Percentiles rank a stretch among this genome's conserved stretches.
These are phyloP conservation scores for Gynochthodes officinalis DNA, from an alignment of 257 asterid genomes.

Conservation along the genomic window DNA sequence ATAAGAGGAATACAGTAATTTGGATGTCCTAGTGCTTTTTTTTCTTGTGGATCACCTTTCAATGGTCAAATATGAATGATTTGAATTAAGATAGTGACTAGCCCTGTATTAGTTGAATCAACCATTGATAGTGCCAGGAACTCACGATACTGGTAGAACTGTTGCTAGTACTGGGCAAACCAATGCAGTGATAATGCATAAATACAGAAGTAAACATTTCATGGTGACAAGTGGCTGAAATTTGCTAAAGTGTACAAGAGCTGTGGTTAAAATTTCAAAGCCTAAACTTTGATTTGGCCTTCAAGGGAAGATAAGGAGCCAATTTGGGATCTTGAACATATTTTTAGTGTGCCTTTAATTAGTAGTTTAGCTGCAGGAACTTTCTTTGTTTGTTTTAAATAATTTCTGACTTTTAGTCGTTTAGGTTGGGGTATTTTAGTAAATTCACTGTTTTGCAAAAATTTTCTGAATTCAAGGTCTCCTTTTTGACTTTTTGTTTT, in stretches of 20 bases:
- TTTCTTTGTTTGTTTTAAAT: neutral
- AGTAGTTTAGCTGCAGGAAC: neutral
- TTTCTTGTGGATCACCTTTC: neutral
- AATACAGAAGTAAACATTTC: neutral
- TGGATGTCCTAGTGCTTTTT: neutral
- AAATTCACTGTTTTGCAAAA: too few relatives aligned
- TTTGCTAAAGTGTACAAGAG: neutral
- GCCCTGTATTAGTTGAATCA: neutral
- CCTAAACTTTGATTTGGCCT: neutral
- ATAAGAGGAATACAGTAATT: neutral
- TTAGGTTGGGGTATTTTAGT: too few relatives aligned
- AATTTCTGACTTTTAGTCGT: too few relatives aligned
- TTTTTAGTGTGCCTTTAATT: neutral
- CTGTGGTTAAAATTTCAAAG: neutral
- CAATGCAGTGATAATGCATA: neutral
- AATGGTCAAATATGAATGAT: neutral
- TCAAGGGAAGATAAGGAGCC: neutral
- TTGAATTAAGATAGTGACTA: neutral
- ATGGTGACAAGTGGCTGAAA: neutral
- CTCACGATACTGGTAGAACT: neutral
- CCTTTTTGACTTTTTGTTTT: too few relatives aligned
- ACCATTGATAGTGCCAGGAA: neutral
- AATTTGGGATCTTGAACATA: neutral
- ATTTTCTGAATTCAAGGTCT: neutral
- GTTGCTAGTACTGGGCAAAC: neutral